These are phyloP conservation scores for Pythium brassicae DNA, from an alignment of 352 stramenopile species.

Conservation along the genomic window DNA sequence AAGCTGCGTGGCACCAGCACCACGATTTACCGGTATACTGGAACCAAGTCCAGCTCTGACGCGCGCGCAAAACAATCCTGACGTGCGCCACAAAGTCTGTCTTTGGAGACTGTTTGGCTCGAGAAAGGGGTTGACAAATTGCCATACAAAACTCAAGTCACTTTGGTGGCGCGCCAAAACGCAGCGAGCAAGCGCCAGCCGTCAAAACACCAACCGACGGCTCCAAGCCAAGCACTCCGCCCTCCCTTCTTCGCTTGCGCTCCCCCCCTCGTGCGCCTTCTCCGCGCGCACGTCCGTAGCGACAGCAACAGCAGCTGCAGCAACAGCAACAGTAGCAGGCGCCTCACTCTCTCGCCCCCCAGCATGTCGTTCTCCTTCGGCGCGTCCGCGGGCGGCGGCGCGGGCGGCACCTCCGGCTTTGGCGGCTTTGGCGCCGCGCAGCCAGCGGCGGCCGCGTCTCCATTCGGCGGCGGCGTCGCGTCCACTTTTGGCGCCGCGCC, in stretches of 20 bases:
- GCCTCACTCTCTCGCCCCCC: too few relatives aligned
- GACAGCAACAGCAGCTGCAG: background rate
- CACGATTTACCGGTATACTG: too few relatives aligned
- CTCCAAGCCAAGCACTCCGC: too few relatives aligned
- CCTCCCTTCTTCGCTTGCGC: background rate
- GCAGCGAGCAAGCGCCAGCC: background rate
- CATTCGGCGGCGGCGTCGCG: slow-evolving; percentile 35
- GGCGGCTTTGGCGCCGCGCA: slow-evolving; percentile 31
- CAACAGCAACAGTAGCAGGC: background rate
- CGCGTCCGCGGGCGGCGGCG: slow-evolving; percentile 22
- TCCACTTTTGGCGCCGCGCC: slow-evolving; percentile 22
- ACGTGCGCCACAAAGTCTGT: too few relatives aligned
- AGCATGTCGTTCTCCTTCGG: slow-evolving; percentile 57
- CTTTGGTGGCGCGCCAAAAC: too few relatives aligned
- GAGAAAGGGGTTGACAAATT: too few relatives aligned
- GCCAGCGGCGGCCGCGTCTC: slow-evolving; percentile 32
- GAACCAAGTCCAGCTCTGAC: too few relatives aligned
- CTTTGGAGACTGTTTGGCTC: too few relatives aligned
- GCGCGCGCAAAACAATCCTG: too few relatives aligned
- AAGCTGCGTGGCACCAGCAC: too few relatives aligned
- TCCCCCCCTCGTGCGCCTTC: slow-evolving; percentile 1
- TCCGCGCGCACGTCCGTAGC: too few relatives aligned
- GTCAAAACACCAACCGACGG: background rate
- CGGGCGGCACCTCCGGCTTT: slow-evolving; percentile 41
- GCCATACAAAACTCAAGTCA: too few relatives aligned